Base-by-base conservation (phyloP, 108 stramenopile genomes). In the Nitzschia putrida region DNA sequence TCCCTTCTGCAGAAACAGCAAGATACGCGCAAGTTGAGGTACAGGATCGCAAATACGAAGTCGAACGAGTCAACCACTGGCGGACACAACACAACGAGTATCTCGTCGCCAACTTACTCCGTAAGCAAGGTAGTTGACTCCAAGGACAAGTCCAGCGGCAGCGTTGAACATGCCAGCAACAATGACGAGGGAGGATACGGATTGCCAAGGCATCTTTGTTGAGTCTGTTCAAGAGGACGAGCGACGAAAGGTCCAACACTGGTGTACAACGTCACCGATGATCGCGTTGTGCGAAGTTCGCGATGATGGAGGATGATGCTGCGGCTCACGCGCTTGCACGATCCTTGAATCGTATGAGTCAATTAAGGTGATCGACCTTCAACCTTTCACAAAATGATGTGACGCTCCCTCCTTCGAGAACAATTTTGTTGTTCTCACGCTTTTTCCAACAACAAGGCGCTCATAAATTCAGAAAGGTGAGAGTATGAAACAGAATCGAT, bases 111-210 rank as follows among this genome's bases (percentile, higher is more conserved):
- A 50, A 76, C 84, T 76, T 71, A 85, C 87, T 57, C 84, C 86
- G 41, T 85, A 77, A 47, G 69, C 73, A 53, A 84, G 52, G 56
- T 80, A 80, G 53, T 90, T 81, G 25, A 86, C 56, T n/a, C 83
- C 83, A 52, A 66, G 70, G 25, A 89, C 72, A 47, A 85, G 79
- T 14, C 75, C 85, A 8, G 88, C 83, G 41, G 87, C 81, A 2
- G 86, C 85, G 61, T 88, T 88, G 76, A 92, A 92, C 45, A 87
- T 87, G 53, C 85, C 80, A 38, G 72, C 61, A 76, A 92, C 88
- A 64, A 92, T 88, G 71, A 86, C 29, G 61, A 92, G 79, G 50
- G 91, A 72, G 24, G 87, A 77, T 34, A 73, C 76, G 71, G 87
- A 64, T 87, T 92, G 91, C 80, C 84, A 88, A 66, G 88, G 87